Percentiles rank a stretch among this genome's conserved stretches.
Conservation (phyloP, 108 stramenopile species). For the Cylindrotheca fusiformis region DNA sequence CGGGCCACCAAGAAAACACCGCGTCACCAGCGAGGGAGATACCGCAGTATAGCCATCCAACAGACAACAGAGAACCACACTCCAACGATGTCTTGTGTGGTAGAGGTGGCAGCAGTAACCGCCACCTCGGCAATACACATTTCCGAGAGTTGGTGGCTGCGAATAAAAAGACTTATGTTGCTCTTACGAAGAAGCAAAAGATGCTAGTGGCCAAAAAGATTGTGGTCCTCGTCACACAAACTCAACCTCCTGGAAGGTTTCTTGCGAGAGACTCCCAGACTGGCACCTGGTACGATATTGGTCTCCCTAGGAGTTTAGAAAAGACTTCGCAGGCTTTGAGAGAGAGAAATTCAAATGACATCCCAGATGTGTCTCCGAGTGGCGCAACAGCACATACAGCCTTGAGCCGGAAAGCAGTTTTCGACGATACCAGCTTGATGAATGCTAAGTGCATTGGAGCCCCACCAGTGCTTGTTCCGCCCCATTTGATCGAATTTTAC, state of each 20-base stretch:
- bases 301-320: constrained; percentile 50
- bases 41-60: constrained; percentile 1
- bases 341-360: constrained; percentile 44
- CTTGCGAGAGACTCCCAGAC: constrained; percentile 48
- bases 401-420: not conserved
- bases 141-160: constrained; percentile 71
- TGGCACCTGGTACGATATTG: constrained; percentile 54
- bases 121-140: constrained; percentile 75
- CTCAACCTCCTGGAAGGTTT: constrained; percentile 51
- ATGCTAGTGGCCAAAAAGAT: constrained; percentile 49
- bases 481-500: constrained; percentile 20
- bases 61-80: constrained; percentile 44
- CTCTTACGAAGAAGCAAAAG: constrained; percentile 63
- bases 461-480: constrained; percentile 32
- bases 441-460: constrained; percentile 17
- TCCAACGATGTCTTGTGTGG: constrained; percentile 81
- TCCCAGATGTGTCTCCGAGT: constrained; percentile 1
- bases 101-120: constrained; percentile 77
- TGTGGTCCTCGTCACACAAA: constrained; percentile 36
- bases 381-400: not conserved
- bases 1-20: not conserved
- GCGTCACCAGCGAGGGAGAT: not conserved
- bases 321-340: constrained; percentile 64
- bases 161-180: constrained; percentile 50
- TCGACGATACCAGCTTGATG: not conserved